Evolutionary conservation across 2,329 filamentous ascomycete genomes (phyloP).

Genomic region (Neopestalotiopsis sp.): DNA sequence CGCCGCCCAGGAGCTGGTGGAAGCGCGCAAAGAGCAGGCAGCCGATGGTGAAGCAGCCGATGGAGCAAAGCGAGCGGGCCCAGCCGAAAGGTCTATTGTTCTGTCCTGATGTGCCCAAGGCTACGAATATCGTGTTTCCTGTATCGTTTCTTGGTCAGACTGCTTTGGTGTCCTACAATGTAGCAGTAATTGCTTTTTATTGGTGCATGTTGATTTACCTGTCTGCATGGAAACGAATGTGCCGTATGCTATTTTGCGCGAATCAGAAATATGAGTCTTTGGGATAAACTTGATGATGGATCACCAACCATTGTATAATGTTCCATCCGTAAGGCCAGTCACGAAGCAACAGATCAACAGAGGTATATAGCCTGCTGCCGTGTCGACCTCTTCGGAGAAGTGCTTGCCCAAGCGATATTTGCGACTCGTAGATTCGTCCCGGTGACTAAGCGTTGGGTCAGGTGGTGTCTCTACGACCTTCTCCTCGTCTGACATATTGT

Average conservation of each 20-base stretch:
- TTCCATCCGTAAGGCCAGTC: conserved; percentile 27
- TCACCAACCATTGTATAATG: conserved; percentile 27
- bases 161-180: not conserved
- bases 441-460: not conserved
- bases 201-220: conserved; percentile 23
- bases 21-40: conserved; percentile 45
- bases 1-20: conserved; percentile 35
- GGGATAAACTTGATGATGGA: not conserved
- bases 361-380: conserved; percentile 22
- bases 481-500: conserved; percentile 10
- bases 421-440: not conserved
- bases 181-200: not conserved
- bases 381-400: conserved; percentile 19
- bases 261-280: not conserved
- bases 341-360: conserved; percentile 26
- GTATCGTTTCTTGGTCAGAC: not conserved
- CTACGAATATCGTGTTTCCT: conserved; percentile 50
- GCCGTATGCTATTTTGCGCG: conserved; percentile 39
- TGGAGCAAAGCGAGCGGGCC: conserved; percentile 48
- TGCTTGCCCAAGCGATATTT: conserved; percentile 9
- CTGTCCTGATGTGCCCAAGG: conserved; percentile 45
- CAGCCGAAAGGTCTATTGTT: conserved; percentile 47
- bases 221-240: conserved; percentile 50
- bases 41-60: conserved; percentile 47
- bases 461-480: conserved; percentile 2